Base-by-base conservation (phyloP, 2,329 filamentous ascomycete species). In the Cladosporium oxysporum region DNA sequence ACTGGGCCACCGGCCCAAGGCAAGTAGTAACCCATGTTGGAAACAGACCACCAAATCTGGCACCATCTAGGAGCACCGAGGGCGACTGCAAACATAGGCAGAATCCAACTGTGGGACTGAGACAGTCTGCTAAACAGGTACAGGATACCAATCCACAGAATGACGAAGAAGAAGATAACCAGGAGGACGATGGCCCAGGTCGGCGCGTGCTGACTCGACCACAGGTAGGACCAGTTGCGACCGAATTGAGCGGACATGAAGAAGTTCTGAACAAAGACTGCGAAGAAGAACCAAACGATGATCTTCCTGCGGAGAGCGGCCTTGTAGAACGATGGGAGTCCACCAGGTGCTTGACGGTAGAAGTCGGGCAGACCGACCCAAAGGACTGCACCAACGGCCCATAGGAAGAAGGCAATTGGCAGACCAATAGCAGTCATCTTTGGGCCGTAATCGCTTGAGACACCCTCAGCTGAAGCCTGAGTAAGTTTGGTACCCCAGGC, bases 41-140 rank as follows among this genome's bases (percentile, higher is more conserved):
- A 86, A 6, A 83, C 85, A 12, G 83, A 85, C 88, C 88, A 90
- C 73, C 88, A 85, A 74, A 89, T 89, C 74, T 90, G 88, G 10
- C 84, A 84, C 87, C 88, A 90, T 67, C 88, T 81, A 1, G 88
- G 88, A 3, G 87, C 87, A 52, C 85, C 86, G 14, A 90, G 83
- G 16, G 87, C 88, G 66, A 90, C 86, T 55, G 88, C 87, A 69
- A 90, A 89, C 65, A 90, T 84, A 14, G 88, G 88, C 5, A 90
- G 78, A 69, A 90, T 84, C 88, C 88, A 90, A 60, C 83, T 85
- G 74, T 90, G 88, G 18, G 82, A 82, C 69, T 83, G 84, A 18
- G 84, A 85, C n/a, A 88, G 80, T 60, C 79, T 76, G 11, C 81
- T 82, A 69, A 90, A 84, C 62, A 81, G 72, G 69, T 76, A 82